These are phyloP conservation scores for Lepidium didymum DNA, from an alignment of 345 rosid genomes.

Conservation along the genomic window DNA sequence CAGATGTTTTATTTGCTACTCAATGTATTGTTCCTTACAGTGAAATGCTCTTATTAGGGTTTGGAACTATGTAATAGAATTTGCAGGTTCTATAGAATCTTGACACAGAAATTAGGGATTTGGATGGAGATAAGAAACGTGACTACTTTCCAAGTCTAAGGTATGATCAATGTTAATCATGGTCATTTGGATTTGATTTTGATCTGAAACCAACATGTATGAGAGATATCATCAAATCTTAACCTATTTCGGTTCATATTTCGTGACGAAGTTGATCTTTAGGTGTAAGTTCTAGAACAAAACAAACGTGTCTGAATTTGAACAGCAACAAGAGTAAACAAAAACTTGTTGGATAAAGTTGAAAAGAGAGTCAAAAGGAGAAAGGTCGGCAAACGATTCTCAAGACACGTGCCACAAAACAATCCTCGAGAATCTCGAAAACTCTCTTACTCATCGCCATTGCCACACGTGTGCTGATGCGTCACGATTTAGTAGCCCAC, in stretches of 20 bases:
- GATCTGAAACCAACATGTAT: too few species aligned
- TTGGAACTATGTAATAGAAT: not conserved
- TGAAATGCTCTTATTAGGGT: conserved; percentile 5
- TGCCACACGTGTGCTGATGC: conserved; percentile 11
- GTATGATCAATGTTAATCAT: too few species aligned
- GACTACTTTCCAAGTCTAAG: too few species aligned
- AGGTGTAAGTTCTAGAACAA: not conserved
- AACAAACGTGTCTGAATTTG: conserved; percentile 11
- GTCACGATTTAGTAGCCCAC: not conserved
- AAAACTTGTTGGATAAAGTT: not conserved
- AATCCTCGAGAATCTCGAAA: conserved; percentile 3
- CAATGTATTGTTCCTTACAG: conserved; percentile 1
- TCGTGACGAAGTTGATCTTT: not conserved
- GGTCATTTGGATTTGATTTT: too few species aligned
- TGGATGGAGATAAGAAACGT: too few species aligned
- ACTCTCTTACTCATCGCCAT: conserved; percentile 15
- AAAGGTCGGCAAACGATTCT: conserved; percentile 15
- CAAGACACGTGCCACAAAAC: conserved; percentile 4
- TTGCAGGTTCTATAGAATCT: not conserved
- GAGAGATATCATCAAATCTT: too few species aligned
- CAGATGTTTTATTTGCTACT: conserved; percentile 2
- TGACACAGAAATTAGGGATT: too few species aligned
- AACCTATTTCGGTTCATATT: too few species aligned
- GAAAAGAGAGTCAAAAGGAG: not conserved
- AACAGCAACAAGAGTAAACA: not conserved